Evolutionary conservation across 805 yeast genomes (phyloP).

Genomic region (Monosporozyma aquatica): DNA sequence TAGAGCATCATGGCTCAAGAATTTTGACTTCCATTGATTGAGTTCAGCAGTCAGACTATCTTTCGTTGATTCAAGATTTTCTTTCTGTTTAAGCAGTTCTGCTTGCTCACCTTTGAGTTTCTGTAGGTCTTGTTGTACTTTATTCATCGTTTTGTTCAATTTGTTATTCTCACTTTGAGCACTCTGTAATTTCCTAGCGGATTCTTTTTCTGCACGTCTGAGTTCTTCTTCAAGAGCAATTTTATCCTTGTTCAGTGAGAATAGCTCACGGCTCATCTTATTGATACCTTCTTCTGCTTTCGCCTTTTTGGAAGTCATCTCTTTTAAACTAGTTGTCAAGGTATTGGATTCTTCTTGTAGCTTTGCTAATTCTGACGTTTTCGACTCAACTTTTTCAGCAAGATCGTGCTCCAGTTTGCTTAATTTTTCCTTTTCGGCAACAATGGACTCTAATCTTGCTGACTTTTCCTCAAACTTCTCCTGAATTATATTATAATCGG

Average conservation of each 20-base stretch:
- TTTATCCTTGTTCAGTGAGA: conserved; percentile 53
- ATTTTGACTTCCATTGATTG: conserved; percentile 18
- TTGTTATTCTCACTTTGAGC: conserved; percentile 17
- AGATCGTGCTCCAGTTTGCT: conserved; percentile 28
- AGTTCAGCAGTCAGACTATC: conserved; percentile 19
- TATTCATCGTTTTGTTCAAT: conserved; percentile 13
- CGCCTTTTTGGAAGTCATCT: conserved; percentile 34
- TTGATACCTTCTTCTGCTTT: conserved; percentile 82
- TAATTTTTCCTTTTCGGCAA: conserved; percentile 17
- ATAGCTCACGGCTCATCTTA: conserved; percentile 79
- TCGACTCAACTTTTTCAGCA: conserved; percentile 29
- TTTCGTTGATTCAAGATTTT: conserved; percentile 18
- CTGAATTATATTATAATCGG: conserved; percentile 12
- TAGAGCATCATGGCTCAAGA: conserved; percentile 28
- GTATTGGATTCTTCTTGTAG: conserved; percentile 14
- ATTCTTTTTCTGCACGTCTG: conserved; percentile 37
- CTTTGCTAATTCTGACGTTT: conserved; percentile 12
- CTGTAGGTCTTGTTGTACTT: not conserved
- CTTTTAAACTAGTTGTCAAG: conserved; percentile 23
- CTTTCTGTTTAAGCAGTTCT: not conserved
- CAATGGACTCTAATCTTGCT: conserved; percentile 15
- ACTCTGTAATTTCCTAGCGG: conserved; percentile 29
- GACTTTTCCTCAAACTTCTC: conserved; percentile 8
- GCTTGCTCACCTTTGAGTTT: conserved; percentile 9
- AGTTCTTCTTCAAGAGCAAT: conserved; percentile 40